Percentiles rank a stretch among this genome's conserved stretches.
phyloP scores from a whole-genome alignment of 1,284 basidiomycete genomes.

The Apiotrichum montevideense region DNA sequence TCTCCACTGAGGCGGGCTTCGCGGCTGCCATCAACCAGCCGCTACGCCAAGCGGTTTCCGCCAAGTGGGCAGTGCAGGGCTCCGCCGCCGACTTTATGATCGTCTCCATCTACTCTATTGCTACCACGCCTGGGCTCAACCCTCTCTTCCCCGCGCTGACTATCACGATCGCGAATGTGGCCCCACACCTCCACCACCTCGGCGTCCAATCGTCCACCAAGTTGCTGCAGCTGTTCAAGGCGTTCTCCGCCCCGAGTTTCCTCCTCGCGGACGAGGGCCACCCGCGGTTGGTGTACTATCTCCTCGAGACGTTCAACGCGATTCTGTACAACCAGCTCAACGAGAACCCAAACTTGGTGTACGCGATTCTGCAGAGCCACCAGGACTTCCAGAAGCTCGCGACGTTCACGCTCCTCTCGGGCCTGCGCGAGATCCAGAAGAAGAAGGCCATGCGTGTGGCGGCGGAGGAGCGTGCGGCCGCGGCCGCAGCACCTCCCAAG shows the following conservation, averaged over 20 bases:
- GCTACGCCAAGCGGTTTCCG: slow-evolving; percentile 57
- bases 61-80: slow-evolving; percentile 68
- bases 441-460: slow-evolving; percentile 57
- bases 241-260: slow-evolving; percentile 82
- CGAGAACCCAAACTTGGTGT: slow-evolving; percentile 81
- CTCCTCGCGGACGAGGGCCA: slow-evolving; percentile 88
- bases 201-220: slow-evolving; percentile 73
- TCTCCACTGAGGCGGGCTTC: slow-evolving; percentile 77
- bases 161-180: slow-evolving; percentile 79
- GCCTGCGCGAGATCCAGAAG: slow-evolving; percentile 74
- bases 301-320: slow-evolving; percentile 79
- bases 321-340: slow-evolving; percentile 61
- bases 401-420: slow-evolving; percentile 75
- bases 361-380: slow-evolving; percentile 74
- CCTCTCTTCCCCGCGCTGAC: slow-evolving; percentile 86
- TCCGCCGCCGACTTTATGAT: slow-evolving; percentile 78
- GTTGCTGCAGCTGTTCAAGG: slow-evolving; percentile 77
- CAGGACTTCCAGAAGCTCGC: slow-evolving; percentile 79
- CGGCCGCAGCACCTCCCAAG: slow-evolving; percentile 3
- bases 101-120: slow-evolving; percentile 82
- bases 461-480: slow-evolving; percentile 32
- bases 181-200: slow-evolving; percentile 76
- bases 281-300: slow-evolving; percentile 70
- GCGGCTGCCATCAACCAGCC: slow-evolving; percentile 58
- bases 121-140: slow-evolving; percentile 78